Evolutionary conservation across 179 eudicot genomes (phyloP), one percentile per base, ranked within the genome.

Genomic region (Beta lomatogona): DNA sequence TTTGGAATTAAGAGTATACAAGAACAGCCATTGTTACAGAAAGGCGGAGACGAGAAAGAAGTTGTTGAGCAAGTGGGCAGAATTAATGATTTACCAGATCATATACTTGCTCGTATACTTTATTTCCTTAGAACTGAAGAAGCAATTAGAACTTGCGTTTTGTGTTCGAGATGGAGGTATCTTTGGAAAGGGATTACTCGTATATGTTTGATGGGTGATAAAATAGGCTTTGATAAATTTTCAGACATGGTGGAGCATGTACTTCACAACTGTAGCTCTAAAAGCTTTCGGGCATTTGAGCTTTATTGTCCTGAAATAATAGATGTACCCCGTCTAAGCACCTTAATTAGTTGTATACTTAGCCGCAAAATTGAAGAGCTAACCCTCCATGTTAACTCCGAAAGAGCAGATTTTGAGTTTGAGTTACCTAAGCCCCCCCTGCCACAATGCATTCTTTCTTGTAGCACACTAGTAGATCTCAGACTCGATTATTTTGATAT

Each of bases 101-200:
- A 80, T 8, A 10, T 80, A 4, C 21, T 80, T 41, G 57, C 46
- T 7, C 36, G 65, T 13, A 15, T 80, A 16, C 83, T 80, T 25
- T 73, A 73, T 52, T 80, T n/a, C 41, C 79, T 81, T 13, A 19
- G 21, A 36, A 53, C 53, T n/a, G 5, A 63, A 7, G 63, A 57
- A 21, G 83, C 74, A 19, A 65, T 81, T 3, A 13, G 46, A 55
- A 81, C 83, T n/a, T 65, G 73, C 73, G 21, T 81, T 19, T 74
- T 81, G 67, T 74, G 79, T 9, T 52, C 83, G 11, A 64, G 74
- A 10, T 81, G 83, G 83, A 81, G 83, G 74, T 65, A 68, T 25
- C 74, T 64, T 66, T 64, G 59, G 71, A 50, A 25, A 14, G 57
- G 36, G 9, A 15, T 65, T 14, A 63, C 55, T 18, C 2, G 16